Evolutionary conservation across 495 filamentous ascomycete species (phyloP).

Genomic region (Trichoderma asperelloides): DNA sequence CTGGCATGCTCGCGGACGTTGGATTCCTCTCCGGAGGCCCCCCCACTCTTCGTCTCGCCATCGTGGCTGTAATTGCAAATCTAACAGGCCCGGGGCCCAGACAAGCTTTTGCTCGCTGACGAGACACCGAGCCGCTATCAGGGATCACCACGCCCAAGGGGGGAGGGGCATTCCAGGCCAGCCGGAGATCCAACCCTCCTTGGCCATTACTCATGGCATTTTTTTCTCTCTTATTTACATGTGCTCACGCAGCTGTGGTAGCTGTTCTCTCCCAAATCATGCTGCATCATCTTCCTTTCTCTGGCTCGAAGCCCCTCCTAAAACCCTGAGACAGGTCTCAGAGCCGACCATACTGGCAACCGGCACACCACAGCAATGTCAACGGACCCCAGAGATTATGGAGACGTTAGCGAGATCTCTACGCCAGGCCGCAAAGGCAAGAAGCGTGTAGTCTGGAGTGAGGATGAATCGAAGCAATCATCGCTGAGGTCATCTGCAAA

Average conservation of each 20-base stretch:
- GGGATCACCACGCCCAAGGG: constrained; percentile 5
- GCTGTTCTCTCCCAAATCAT: not conserved
- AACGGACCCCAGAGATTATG: not conserved
- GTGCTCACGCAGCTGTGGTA: not conserved
- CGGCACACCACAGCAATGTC: constrained; percentile 2
- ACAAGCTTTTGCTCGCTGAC: constrained; percentile 7
- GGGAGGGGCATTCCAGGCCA: not conserved
- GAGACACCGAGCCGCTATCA: not conserved
- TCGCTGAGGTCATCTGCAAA: not conserved
- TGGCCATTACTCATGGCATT: not conserved
- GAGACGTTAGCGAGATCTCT: not conserved
- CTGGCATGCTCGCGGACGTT: not conserved
- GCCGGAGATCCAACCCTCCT: not conserved
- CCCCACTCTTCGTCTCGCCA: not conserved
- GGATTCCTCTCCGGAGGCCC: constrained; percentile 2
- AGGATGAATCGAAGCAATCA: not conserved
- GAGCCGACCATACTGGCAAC: not conserved
- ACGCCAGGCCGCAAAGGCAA: constrained; percentile 9
- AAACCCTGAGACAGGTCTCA: constrained; percentile 10
- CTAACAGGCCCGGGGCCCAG: constrained; percentile 3
- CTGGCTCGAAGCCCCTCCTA: constrained; percentile 4
- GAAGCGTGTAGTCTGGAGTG: constrained; percentile 8
- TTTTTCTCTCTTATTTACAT: not conserved
- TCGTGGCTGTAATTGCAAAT: constrained; percentile 9
- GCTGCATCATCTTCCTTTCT: not conserved